phyloP scores from a whole-genome alignment of 2,329 filamentous ascomycete species.

The Penicillium sclerotigenum region DNA sequence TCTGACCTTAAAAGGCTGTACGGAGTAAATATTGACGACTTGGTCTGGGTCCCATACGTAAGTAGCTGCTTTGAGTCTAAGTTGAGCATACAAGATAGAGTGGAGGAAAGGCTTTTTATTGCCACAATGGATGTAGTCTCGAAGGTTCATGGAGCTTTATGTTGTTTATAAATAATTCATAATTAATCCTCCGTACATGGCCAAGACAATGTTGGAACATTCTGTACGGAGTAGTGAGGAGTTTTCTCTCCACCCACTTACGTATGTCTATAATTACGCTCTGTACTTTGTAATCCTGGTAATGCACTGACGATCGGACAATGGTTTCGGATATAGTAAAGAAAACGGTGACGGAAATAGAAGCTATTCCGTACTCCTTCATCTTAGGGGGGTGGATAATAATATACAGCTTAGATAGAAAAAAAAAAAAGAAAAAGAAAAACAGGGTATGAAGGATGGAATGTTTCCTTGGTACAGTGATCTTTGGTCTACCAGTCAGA shows the following conservation, averaged over 20 bases:
- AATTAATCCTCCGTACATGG: not conserved
- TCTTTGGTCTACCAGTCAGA: not conserved
- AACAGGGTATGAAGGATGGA: constrained; percentile 10
- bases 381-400: too few relatives aligned
- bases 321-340: not conserved
- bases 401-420: not conserved
- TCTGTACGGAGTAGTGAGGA: not conserved
- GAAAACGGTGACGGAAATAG: not conserved
- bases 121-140: not conserved
- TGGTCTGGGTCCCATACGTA: too few relatives aligned
- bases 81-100: not conserved
- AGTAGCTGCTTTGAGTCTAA: not conserved
- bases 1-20: too few relatives aligned
- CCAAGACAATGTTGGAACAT: not conserved
- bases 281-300: not conserved
- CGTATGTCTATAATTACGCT: not conserved
- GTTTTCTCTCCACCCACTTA: constrained; percentile 3
- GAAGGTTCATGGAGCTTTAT: not conserved
- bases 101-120: not conserved
- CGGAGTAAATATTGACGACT: too few relatives aligned
- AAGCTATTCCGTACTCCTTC: too few relatives aligned
- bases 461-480: not conserved
- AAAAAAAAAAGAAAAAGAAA: too few relatives aligned
- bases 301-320: not conserved
- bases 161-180: not conserved